A percentile compares a stretch with the other conserved stretches of the same genome.
phyloP scores from a whole-genome alignment of 73 alveolate species.

The Paramecium primaurelia region DNA sequence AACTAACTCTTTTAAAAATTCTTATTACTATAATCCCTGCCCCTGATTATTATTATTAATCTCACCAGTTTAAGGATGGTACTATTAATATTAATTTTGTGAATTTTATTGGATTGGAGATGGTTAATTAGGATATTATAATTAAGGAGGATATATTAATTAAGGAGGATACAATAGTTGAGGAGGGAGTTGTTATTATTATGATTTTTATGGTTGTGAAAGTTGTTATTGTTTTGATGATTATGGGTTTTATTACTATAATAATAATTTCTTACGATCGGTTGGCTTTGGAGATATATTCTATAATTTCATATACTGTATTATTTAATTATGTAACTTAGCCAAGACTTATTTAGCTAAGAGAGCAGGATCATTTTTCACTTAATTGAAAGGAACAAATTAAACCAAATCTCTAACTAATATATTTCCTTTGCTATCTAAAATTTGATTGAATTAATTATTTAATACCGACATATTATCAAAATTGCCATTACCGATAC shows the following conservation, averaged over 20 bases:
- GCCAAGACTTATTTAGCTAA: conserved; percentile 77
- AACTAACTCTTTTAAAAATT: background rate
- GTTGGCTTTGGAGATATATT: background rate
- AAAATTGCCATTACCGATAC: conserved; percentile 86
- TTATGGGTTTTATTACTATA: background rate
- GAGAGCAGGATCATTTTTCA: conserved; percentile 62
- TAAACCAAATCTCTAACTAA: conserved; percentile 82
- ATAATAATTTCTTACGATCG: background rate
- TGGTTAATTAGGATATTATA: background rate
- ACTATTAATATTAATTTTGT: background rate
- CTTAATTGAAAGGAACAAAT: conserved; percentile 79
- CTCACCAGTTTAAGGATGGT: background rate
- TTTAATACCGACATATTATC: conserved; percentile 77
- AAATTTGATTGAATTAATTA: conserved; percentile 81
- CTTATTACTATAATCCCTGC: background rate
- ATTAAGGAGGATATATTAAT: background rate
- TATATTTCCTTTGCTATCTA: conserved; percentile 58
- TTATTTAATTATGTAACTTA: conserved; percentile 78
- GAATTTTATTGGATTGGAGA: too few relatives aligned
- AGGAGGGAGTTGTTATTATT: background rate
- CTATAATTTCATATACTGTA: conserved; percentile 1
- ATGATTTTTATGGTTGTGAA: background rate
- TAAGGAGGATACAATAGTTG: background rate
- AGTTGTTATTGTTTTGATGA: background rate
- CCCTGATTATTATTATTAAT: background rate